Percentiles rank a stretch among this genome's conserved stretches.
phyloP scores from a whole-genome alignment of 2,329 filamentous ascomycete genomes.

The Ascochyta koolunga region DNA sequence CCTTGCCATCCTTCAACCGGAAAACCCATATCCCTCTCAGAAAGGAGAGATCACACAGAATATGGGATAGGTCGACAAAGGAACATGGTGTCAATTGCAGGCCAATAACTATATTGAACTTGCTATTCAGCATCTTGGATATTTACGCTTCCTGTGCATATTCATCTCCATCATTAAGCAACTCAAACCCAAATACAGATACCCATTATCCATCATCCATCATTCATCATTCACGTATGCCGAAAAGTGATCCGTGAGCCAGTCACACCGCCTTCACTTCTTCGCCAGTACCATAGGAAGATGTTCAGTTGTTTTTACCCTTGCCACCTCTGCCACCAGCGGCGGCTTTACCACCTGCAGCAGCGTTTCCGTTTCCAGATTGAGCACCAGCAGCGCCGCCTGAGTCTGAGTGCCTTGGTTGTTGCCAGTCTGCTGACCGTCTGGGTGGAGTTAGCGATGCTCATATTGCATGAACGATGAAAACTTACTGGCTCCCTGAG shows the following conservation, averaged over 20 bases:
- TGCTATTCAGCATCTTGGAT: slow-evolving; percentile 13
- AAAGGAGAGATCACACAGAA: too few relatives aligned
- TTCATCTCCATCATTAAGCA: not conserved
- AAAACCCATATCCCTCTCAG: too few relatives aligned
- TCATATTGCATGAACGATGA: too few relatives aligned
- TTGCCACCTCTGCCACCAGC: slow-evolving; percentile 7
- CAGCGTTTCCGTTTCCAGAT: not conserved
- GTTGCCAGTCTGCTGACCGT: slow-evolving; percentile 7
- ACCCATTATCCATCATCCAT: slow-evolving; percentile 9
- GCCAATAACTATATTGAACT: slow-evolving; percentile 7
- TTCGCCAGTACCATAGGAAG: not conserved
- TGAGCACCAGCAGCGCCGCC: not conserved
- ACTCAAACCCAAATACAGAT: slow-evolving; percentile 1
- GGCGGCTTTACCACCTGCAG: not conserved
- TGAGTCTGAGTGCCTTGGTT: not conserved
- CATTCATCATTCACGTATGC: not conserved
- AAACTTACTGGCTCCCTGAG: slow-evolving; percentile 9
- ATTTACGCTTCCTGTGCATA: slow-evolving; percentile 11
- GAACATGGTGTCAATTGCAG: not conserved
- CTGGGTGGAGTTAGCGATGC: not conserved
- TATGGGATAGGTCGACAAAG: too few relatives aligned
- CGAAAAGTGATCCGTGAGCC: slow-evolving; percentile 15
- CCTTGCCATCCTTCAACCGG: too few relatives aligned
- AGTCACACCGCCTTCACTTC: slow-evolving; percentile 17
- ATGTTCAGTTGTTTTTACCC: slow-evolving; percentile 7